phyloP scores from a whole-genome alignment of 1,284 basidiomycete genomes.

The Quambalaria eucalypti region DNA sequence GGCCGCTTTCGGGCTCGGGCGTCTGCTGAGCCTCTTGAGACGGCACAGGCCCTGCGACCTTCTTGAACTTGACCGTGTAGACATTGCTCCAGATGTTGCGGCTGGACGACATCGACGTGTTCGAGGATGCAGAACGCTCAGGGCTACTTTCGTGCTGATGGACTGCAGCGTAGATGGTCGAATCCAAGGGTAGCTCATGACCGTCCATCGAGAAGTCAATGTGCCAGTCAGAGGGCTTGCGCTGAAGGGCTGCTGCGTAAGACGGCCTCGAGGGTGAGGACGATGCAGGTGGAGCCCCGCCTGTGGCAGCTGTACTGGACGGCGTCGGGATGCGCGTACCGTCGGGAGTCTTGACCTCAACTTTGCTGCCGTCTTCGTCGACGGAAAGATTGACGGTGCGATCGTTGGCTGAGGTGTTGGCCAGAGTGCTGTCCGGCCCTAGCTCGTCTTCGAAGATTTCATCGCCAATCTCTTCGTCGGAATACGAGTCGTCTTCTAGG shows the following conservation, averaged over 20 bases:
- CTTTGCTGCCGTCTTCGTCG: conserved; percentile 51
- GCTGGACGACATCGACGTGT: neutral
- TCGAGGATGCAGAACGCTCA: neutral
- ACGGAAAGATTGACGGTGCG: conserved; percentile 36
- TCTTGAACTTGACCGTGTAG: conserved; percentile 85
- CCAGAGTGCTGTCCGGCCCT: conserved; percentile 59
- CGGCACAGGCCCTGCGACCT: conserved; percentile 53
- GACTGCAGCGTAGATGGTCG: conserved; percentile 91
- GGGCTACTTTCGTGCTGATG: conserved; percentile 66
- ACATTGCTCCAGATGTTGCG: conserved; percentile 75
- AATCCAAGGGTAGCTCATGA: conserved; percentile 67
- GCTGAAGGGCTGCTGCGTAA: conserved; percentile 86
- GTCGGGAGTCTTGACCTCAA: conserved; percentile 90
- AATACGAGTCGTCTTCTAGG: conserved; percentile 25
- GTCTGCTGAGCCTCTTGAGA: conserved; percentile 7
- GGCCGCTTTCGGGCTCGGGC: conserved; percentile 21
- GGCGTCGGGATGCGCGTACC: conserved; percentile 89
- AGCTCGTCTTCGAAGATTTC: conserved; percentile 34
- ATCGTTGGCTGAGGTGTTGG: conserved; percentile 13
- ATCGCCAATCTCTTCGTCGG: conserved; percentile 36
- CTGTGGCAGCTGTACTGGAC: conserved; percentile 1
- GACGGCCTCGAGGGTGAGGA: conserved; percentile 52
- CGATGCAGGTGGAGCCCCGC: conserved; percentile 13
- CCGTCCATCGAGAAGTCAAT: conserved; percentile 89
- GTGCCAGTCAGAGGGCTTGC: conserved; percentile 89